phyloP scores from a whole-genome alignment of 2,329 filamentous ascomycete species.

The Colletotrichum noveboracense region DNA sequence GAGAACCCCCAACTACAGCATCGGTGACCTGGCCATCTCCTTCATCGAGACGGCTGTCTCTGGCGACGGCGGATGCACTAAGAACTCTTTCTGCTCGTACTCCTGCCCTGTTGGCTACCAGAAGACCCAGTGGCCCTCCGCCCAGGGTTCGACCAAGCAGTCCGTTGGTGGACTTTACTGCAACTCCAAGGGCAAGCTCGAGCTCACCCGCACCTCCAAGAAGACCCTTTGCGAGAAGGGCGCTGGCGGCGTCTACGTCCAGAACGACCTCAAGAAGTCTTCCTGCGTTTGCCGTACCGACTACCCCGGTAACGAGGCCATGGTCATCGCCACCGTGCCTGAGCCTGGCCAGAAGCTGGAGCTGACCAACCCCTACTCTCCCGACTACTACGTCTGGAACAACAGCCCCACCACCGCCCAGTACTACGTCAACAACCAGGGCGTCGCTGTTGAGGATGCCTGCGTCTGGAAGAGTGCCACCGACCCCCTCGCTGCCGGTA shows the following conservation, averaged over 20 bases:
- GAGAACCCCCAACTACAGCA: slow-evolving; percentile 56
- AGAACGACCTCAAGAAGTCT: slow-evolving; percentile 72
- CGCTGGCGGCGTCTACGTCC: slow-evolving; percentile 70
- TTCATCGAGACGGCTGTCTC: slow-evolving; percentile 68
- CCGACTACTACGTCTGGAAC: slow-evolving; percentile 79
- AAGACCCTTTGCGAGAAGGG: slow-evolving; percentile 79
- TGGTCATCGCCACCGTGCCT: slow-evolving; percentile 79
- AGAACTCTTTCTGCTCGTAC: slow-evolving; percentile 85
- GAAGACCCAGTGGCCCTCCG: slow-evolving; percentile 85
- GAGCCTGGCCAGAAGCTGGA: slow-evolving; percentile 61
- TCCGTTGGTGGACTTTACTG: slow-evolving; percentile 90
- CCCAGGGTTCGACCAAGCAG: slow-evolving; percentile 80
- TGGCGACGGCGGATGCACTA: slow-evolving; percentile 61
- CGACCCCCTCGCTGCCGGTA: slow-evolving; percentile 66
- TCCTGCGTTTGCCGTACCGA: slow-evolving; percentile 91
- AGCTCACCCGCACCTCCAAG: slow-evolving; percentile 73
- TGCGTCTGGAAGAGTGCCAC: slow-evolving; percentile 74
- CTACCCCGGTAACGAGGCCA: slow-evolving; percentile 90
- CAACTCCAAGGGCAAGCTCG: slow-evolving; percentile 73
- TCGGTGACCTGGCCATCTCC: slow-evolving; percentile 59
- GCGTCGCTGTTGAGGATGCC: slow-evolving; percentile 67
- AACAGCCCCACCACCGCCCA: slow-evolving; percentile 82
- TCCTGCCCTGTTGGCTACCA: slow-evolving; percentile 90
- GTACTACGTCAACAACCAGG: slow-evolving; percentile 94
- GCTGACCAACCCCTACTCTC: slow-evolving; percentile 78